Evolutionary conservation across 2,329 filamentous ascomycete species (phyloP), one percentile per base, ranked within the genome.

Genomic region (Erysiphe pulchra): DNA sequence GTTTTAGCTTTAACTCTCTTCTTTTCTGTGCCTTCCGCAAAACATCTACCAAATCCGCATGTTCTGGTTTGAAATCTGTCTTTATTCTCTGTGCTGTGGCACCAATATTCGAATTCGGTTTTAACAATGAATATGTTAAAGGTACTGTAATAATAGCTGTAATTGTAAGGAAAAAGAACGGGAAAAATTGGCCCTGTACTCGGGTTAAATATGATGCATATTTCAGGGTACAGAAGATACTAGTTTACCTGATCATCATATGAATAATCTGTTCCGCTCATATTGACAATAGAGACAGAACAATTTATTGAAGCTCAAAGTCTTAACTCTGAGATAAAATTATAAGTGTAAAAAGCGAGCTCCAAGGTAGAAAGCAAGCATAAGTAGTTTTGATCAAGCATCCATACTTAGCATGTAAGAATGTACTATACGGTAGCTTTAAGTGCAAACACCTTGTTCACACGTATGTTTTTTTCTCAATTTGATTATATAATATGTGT

Each of bases 141-240:
- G 87, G 86, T 48, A 93, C 65, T 32, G 90, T 94, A 63, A 94
- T 72, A 53, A 98, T 75, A 57, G 78, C 77, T 50, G 80, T 76
- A 57, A 95, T 71, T 39, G 86, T 94, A 60, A 94, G 77, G 64
- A 95, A 79, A 69, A 98, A 98, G 73, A 92, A 93, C 54, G 92
- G 90, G 70, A 94, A 98, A 69, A 94, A 94, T 73, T 94, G 83
- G 56, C 85, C 86, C 74, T 90, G 49, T 33, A 31, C 44, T 11
- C 31, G 24, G 24, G 24, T 54, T 50, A 56, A 50, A 33, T n/a
- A n/a, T n/a, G 45, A 42, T 24, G 28, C 2, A 34, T 41, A 37
- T 10, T 8, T 24, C 28, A 6, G 10, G 38, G 16, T 45, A 33
- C 14, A 39, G 18, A 33, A 24, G 8, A 20, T 45, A 33, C 42